Percentiles rank a stretch among this genome's conserved stretches.
phyloP scores from a whole-genome alignment of 148 eudicot species.

The Spergularia bocconei region DNA sequence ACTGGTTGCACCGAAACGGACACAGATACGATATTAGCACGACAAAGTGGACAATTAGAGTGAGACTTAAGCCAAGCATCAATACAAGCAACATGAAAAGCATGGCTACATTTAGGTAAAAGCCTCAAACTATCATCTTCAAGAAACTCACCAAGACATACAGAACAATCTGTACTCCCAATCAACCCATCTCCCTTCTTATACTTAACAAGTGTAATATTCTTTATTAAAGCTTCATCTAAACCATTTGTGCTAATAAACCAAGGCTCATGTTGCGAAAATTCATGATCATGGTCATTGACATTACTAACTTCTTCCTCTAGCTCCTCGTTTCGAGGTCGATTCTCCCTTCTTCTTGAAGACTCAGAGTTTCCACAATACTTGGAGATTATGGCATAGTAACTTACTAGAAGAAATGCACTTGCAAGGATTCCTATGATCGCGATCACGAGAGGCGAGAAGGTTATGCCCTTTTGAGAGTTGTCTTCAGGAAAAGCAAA shows the following conservation, averaged over 20 bases:
- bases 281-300: conserved; percentile 19
- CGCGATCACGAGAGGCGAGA: conserved; percentile 80
- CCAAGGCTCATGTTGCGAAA: conserved; percentile 51
- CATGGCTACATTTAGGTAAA: conserved; percentile 81
- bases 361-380: conserved; percentile 42
- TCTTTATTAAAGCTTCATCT: conserved; percentile 62
- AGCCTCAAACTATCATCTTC: conserved; percentile 63
- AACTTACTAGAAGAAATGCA: conserved; percentile 73
- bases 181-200: conserved; percentile 48
- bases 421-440: conserved; percentile 69
- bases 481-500: conserved; percentile 30
- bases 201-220: conserved; percentile 53
- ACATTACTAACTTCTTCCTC: conserved; percentile 27
- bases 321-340: conserved; percentile 23
- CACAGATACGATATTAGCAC: conserved; percentile 46
- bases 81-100: conserved; percentile 73
- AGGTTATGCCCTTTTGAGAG: conserved; percentile 32
- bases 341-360: conserved; percentile 20
- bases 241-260: conserved; percentile 47
- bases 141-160: conserved; percentile 68
- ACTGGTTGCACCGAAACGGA: conserved; percentile 19
- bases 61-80: conserved; percentile 86
- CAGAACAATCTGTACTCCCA: conserved; percentile 51
- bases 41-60: conserved; percentile 82
- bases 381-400: conserved; percentile 70